Evolutionary conservation across 148 eudicot species (phyloP).

Genomic region (Camellia granthamiana): DNA sequence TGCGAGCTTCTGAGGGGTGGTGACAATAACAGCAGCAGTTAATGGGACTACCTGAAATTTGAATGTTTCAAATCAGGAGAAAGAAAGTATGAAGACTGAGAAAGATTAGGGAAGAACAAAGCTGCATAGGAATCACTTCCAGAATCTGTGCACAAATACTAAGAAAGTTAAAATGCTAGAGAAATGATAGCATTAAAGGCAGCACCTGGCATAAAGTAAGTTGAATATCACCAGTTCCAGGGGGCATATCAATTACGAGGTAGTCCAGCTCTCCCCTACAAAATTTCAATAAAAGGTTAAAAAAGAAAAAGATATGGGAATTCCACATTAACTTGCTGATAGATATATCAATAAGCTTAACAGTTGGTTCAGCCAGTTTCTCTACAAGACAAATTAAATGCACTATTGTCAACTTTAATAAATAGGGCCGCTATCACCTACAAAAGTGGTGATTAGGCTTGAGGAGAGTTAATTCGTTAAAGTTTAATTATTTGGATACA

Average conservation of each 20-base stretch:
- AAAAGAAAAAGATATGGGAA: not conserved
- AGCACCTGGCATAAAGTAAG: constrained; percentile 95
- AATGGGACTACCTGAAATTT: constrained; percentile 81
- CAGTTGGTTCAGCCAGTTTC: not conserved
- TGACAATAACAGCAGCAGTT: constrained; percentile 98
- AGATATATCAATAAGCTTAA: not conserved
- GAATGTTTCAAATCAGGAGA: not conserved
- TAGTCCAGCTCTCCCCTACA: constrained; percentile 98
- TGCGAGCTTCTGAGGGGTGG: constrained; percentile 96
- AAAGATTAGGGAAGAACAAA: not conserved
- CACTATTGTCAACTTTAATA: not conserved
- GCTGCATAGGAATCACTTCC: not conserved
- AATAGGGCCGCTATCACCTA: not conserved
- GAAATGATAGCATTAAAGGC: constrained; percentile 4
- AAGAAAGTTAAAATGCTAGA: constrained; percentile 2
- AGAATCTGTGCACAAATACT: not conserved
- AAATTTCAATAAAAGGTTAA: not conserved
- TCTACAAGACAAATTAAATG: not conserved
- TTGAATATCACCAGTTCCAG: constrained; percentile 99
- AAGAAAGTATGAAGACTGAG: not conserved
- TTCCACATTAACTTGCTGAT: not conserved
- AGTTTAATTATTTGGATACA: not conserved
- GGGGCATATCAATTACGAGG: constrained; percentile 98
- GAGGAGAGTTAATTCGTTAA: not conserved
- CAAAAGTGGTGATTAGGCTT: not conserved